These are phyloP conservation scores for Botrytis byssoidea DNA, from an alignment of 2,329 filamentous ascomycete genomes.

Conservation along the genomic window DNA sequence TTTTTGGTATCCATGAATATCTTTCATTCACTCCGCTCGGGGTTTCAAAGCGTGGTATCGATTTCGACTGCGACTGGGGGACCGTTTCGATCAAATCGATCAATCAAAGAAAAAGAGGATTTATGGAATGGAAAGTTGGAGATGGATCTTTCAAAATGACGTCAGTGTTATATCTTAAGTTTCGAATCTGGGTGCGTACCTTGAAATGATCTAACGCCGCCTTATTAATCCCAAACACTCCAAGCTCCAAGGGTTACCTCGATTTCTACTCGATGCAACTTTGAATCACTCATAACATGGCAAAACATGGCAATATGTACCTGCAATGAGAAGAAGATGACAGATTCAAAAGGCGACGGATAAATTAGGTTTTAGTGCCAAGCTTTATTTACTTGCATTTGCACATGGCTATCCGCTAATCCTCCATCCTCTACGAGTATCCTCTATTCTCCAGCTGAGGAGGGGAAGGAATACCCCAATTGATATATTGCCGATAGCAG, in stretches of 20 bases:
- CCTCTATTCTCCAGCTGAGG: neutral
- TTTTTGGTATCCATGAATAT: too few species aligned
- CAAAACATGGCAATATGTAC: too few species aligned
- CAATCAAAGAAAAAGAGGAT: neutral
- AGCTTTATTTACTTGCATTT: neutral
- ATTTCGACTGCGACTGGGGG: neutral
- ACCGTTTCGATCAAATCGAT: neutral
- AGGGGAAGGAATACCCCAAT: neutral
- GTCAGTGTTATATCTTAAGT: neutral
- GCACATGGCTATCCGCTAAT: neutral
- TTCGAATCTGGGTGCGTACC: neutral
- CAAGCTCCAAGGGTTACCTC: neutral
- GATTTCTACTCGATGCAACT: neutral
- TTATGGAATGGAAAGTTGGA: neutral
- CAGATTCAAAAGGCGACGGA: neutral
- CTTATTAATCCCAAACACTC: neutral
- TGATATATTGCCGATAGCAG: too few species aligned
- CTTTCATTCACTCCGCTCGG: too few species aligned
- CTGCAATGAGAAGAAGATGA: neutral
- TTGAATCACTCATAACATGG: neutral
- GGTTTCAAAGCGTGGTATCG: too few species aligned
- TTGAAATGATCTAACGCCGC: constrained; percentile 11
- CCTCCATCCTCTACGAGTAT: too few species aligned
- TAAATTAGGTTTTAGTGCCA: neutral
- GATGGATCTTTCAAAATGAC: neutral